phyloP scores from a whole-genome alignment of 2,329 filamentous ascomycete species.

The Sporothrix sp. region DNA sequence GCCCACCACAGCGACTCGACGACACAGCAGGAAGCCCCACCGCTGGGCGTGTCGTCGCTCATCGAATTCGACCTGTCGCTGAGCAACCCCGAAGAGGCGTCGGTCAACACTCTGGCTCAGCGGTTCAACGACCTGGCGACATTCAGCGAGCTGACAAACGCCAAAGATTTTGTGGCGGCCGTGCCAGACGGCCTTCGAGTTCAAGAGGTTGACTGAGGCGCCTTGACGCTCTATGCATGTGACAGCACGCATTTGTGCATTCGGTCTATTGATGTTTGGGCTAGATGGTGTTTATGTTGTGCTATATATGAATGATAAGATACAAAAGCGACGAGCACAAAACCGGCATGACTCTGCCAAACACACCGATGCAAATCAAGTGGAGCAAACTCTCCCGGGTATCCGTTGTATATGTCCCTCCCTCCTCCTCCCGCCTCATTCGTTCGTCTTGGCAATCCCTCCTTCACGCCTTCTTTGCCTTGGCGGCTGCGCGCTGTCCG shows the following conservation, averaged over 20 bases:
- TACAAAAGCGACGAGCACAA: neutral
- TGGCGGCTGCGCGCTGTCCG: neutral
- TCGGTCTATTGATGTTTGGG: neutral
- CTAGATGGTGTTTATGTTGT: too few relatives aligned
- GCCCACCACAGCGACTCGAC: conserved; percentile 3
- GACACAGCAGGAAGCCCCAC: neutral
- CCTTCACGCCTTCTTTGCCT: neutral
- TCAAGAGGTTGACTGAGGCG: neutral
- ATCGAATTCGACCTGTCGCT: conserved; percentile 12
- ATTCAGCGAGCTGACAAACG: neutral
- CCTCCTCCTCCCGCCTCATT: too few relatives aligned
- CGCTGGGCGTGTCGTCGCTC: neutral
- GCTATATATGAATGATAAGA: neutral
- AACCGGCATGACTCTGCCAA: too few relatives aligned
- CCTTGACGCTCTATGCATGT: too few relatives aligned
- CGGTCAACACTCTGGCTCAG: conserved; percentile 4
- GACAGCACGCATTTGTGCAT: neutral
- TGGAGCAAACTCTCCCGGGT: too few relatives aligned
- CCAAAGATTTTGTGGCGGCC: neutral
- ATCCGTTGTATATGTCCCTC: too few relatives aligned
- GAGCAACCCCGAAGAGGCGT: conserved; percentile 11
- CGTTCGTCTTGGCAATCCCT: too few relatives aligned
- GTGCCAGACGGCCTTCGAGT: neutral
- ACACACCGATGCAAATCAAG: too few relatives aligned
- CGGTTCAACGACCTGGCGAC: conserved; percentile 6